Evolutionary conservation across 163 green algal species (phyloP), one percentile per base, ranked within the genome.

Genomic region (Scenedesmus sp.): DNA sequence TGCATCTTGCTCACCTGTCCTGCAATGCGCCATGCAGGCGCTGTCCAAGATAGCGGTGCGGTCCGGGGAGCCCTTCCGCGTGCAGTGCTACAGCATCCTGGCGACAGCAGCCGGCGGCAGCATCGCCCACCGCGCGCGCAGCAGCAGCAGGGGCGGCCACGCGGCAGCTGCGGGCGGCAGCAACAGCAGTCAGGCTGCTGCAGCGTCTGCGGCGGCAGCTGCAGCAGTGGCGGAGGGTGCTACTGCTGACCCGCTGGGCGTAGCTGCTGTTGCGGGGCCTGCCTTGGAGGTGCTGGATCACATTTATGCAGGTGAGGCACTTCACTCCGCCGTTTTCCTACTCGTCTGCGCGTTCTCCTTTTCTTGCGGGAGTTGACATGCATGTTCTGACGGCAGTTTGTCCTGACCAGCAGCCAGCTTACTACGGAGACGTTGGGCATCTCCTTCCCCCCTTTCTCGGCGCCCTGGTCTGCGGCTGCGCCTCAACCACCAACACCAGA

Each of bases 21-120:
- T 70, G 56, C 4, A n/a, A 56, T 18, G 4, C 26, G 56, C 82
- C n/a, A 7, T 76, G 33, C 94, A 96, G 87, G 94, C 95, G 0
- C 86, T 98, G n/a, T 93, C 92, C 46, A 97, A 97, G 88, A 92
- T 99, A 18, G 96, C 95, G 0, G 95, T 99, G 22, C 92, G 96
- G 0, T 97, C 93, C 0, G 94, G 95, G 7, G 97, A 99, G 93
- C 97, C 97, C 1, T 98, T 96, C 92, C 92, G 97, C 26, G 94
- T 98, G 78, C 96, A 97, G 85, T 96, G 94, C 92, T 98, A 98
- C 93, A 84, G 51, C 68, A 91, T 97, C 37, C 94, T 98, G 13
- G 89, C 89, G 51, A 83, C 83, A 87, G 73, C 88, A 53, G 65
- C 73, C n/a, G 68, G 33, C 56, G 72, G 89, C 83, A 89, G 89